Conservation (phyloP, 106 monocot genomes). For the Narthecium ossifragum region DNA sequence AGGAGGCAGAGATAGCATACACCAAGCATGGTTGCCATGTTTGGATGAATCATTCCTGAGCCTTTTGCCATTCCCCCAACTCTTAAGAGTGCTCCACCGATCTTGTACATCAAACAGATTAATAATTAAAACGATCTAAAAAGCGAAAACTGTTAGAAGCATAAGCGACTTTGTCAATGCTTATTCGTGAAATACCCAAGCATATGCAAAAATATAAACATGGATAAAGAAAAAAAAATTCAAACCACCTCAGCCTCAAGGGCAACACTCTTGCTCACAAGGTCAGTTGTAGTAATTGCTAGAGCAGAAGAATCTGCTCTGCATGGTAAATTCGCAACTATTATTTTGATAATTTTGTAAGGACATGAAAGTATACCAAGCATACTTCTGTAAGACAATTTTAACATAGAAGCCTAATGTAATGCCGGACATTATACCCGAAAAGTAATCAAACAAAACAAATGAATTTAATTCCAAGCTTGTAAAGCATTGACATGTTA, state of each 20-base stretch:
- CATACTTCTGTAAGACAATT: neutral
- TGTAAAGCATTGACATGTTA: too few relatives aligned
- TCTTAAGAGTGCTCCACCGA: constrained; percentile 61
- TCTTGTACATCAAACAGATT: constrained; percentile 32
- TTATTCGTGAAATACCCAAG: neutral
- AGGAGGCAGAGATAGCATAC: constrained; percentile 30
- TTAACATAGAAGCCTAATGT: too few relatives aligned
- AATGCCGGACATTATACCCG: too few relatives aligned
- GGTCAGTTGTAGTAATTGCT: constrained; percentile 97
- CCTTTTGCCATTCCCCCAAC: constrained; percentile 99
- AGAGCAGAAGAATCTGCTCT: constrained; percentile 88
- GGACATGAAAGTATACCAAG: too few relatives aligned
- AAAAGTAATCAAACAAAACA: too few relatives aligned
- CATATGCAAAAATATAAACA: constrained; percentile 2
- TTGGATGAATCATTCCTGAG: constrained; percentile 99
- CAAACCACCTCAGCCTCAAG: constrained; percentile 82
- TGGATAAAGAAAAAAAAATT: neutral
- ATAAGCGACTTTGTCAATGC: too few relatives aligned
- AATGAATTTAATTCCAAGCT: too few relatives aligned
- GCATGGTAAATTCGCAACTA: constrained; percentile 14
- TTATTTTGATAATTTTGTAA: neutral
- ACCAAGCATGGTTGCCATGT: constrained; percentile 98
- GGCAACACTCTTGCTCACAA: constrained; percentile 95
- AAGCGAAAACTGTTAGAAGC: too few relatives aligned
- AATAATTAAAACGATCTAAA: too few relatives aligned